phyloP scores from a whole-genome alignment of 2,329 filamentous ascomycete species.

The Cylindrodendrum hubeiense region DNA sequence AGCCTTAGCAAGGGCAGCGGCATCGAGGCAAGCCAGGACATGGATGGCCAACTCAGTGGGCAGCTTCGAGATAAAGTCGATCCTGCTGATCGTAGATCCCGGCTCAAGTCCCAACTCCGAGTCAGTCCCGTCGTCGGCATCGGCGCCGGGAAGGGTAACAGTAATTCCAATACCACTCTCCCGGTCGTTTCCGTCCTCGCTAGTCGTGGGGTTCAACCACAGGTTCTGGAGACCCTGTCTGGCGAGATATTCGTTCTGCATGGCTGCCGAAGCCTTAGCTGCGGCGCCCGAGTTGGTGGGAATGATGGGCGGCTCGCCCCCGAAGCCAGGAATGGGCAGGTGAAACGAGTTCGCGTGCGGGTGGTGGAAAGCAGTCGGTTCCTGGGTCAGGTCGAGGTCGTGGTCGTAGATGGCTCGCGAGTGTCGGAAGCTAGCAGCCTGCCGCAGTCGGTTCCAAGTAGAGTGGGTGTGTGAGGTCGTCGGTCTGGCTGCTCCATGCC shows the following conservation, averaged over 20 bases:
- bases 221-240: conserved; percentile 54
- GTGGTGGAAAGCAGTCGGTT: conserved; percentile 37
- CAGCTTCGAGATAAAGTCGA: conserved; percentile 69
- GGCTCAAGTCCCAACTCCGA: conserved; percentile 47
- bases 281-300: conserved; percentile 71
- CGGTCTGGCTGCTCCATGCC: conserved; percentile 49
- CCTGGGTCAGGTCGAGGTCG: conserved; percentile 52
- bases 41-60: conserved; percentile 71
- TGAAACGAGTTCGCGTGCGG: conserved; percentile 46
- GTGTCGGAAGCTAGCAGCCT: conserved; percentile 64
- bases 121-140: conserved; percentile 51
- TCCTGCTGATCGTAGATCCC: conserved; percentile 60
- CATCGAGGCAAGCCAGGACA: conserved; percentile 68
- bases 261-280: conserved; percentile 70
- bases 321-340: conserved; percentile 61
- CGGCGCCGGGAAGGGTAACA: conserved; percentile 58
- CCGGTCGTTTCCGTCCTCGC: conserved; percentile 66
- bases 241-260: conserved; percentile 66
- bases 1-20: conserved; percentile 61
- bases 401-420: conserved; percentile 60
- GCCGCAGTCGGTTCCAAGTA: conserved; percentile 64
- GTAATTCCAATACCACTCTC: conserved; percentile 76
- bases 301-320: conserved; percentile 70
- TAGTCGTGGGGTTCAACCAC: conserved; percentile 54
- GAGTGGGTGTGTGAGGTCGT: conserved; percentile 59